Percentiles rank a stretch among this genome's conserved stretches.
These are phyloP conservation scores for Beauveria sp. DNA, from an alignment of 2,329 filamentous ascomycete species.

Conservation along the genomic window DNA sequence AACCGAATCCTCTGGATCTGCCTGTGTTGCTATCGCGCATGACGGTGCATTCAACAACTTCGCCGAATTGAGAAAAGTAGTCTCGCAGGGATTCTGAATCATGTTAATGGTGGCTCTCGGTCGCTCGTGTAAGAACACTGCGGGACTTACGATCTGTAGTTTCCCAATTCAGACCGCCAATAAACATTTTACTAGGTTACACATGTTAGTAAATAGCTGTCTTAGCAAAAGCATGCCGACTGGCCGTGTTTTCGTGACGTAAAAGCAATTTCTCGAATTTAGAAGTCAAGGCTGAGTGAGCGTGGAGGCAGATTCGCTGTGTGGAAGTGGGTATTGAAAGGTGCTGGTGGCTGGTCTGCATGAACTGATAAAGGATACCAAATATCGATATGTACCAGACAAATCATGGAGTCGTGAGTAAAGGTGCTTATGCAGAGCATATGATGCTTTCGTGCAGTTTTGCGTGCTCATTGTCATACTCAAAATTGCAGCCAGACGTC, in stretches of 20 bases:
- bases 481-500: background rate
- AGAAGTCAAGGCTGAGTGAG: background rate
- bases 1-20: conserved; percentile 90
- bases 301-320: background rate
- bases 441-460: background rate
- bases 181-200: conserved; percentile 87
- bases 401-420: background rate
- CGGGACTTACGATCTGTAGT: conserved; percentile 82
- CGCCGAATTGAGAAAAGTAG: conserved; percentile 96
- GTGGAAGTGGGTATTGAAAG: background rate
- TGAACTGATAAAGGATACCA: background rate
- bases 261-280: background rate
- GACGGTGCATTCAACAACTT: conserved; percentile 97
- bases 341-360: background rate
- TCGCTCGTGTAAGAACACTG: background rate
- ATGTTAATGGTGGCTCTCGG: background rate
- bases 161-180: conserved; percentile 97
- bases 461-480: background rate
- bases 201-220: background rate
- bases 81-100: conserved; percentile 81
- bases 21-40: conserved; percentile 95
- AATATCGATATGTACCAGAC: background rate
- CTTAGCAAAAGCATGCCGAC: background rate
- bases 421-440: background rate
- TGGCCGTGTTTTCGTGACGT: background rate